Base-by-base conservation (phyloP, 2,329 filamentous ascomycete genomes). In the Trichoderma brevicompactum region DNA sequence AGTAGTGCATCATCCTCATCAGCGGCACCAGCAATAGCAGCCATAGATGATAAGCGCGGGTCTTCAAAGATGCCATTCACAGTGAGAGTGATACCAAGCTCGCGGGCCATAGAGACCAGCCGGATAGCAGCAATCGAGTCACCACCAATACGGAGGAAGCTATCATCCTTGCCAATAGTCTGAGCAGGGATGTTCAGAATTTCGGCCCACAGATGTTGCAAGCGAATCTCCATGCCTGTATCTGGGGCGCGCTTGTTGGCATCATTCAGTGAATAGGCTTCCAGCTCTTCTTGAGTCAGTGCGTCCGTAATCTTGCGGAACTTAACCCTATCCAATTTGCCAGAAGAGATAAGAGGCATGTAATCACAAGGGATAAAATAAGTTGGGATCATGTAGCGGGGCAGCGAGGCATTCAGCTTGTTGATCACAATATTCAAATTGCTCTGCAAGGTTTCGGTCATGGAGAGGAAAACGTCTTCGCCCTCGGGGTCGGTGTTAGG, bases 91-190 rank as follows among this genome's bases (percentile, higher is more conserved):
- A 66, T 50, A 5, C 65, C 65, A 10, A 23, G 4, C 8, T 55
- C 59, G 13, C 59, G 65, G 10, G 65, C 65, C 40, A 56, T 50
- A 12, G 58, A 49, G 12, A 52, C 61, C 10, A 68, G 40, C 3
- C 56, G 32, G 17, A 67, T 67, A 32, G 65, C 67, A 23, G 54
- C 46, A 49, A 68, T 67, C 4, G 65, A 67, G 36, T 68, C 67
- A 4, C 67, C 67, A 4, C 67, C 67, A 15, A 68, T 53, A 0
- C 54, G 41, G 13, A 68, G 48, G 49, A 68, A 68, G 41, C 40
- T 65, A 23, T 68, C 67, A 19, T 68, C 58, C 8, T 48, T 46
- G 5, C 67, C 65, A 34, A 68, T 68, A 15, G 43, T 44, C 7
- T 54, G 48, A 13, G 44, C 34, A 52, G 58, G 41, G 6, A 68